Base-by-base conservation (phyloP, 306 rosid species). In the Cucumis cinereus region DNA sequence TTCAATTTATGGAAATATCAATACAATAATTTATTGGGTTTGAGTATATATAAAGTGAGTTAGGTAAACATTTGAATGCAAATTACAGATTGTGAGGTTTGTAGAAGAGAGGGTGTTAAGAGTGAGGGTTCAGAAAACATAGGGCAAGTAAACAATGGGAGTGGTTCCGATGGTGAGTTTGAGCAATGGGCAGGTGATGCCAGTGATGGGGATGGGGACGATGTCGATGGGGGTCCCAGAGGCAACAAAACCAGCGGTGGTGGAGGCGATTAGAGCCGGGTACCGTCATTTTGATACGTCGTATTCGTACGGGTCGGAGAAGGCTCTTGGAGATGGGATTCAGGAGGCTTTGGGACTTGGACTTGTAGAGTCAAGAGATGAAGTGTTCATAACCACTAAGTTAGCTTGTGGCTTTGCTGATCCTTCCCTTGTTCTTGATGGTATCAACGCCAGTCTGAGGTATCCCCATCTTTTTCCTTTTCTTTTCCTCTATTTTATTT, bases 271-370 rank as follows among this genome's bases (percentile, higher is more conserved):
- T 22, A 69, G 40, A 26, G 64, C 49, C 10, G 83, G 83, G 10
- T 81, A 81, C 38, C 83, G 83, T 2, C 83, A 81, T 45, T 81
- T 81, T 38, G 83, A 81, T 67, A 81, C 83, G 5, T 50, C 80
- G 41, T 76, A 14, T 38, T 30, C 73, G 23, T 81, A 81, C 47
- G 3, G 63, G 30, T 67, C 83, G 1, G 80, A 81, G 77, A 16
- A 76, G 24, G 45, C 77, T 5, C 80, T 81, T 17, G 83, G 80
- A 4, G 77, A 57, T 38, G 80, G 80, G 2, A 76, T 81, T 9
- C 33, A 55, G 7, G 73, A 76, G 67, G 80, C 83, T 70, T 19
- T 76, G 15, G 26, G 43, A 22, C 19, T 45, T 5, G 77, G 83
- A 0, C 58, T 81, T 23, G 23, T 76, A 6, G 41, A 59, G 20